These are phyloP conservation scores for Pseudocercospora eumusae DNA, from an alignment of 2,329 filamentous ascomycete species.

Conservation along the genomic window DNA sequence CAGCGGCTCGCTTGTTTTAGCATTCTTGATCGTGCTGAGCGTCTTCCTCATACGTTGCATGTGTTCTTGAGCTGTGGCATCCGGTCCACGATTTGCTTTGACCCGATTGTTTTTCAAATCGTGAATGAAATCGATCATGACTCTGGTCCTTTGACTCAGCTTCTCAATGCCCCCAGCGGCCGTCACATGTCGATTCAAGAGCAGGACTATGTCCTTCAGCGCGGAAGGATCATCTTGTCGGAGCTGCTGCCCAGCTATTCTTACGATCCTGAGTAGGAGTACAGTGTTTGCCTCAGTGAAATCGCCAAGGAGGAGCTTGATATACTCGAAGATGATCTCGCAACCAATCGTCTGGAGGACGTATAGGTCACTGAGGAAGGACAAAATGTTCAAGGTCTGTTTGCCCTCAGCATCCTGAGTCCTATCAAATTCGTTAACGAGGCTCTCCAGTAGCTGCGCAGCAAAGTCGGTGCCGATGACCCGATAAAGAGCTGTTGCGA, in stretches of 20 bases:
- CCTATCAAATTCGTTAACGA: conserved; percentile 73
- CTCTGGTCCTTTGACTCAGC: conserved; percentile 84
- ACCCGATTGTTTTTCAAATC: conserved; percentile 92
- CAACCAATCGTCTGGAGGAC: conserved; percentile 85
- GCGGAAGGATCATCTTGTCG: conserved; percentile 85
- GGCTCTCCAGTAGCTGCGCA: conserved; percentile 76
- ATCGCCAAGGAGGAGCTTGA: conserved; percentile 71
- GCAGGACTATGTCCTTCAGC: conserved; percentile 81
- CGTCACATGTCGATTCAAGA: conserved; percentile 71
- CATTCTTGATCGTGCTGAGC: conserved; percentile 71
- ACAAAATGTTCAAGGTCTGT: conserved; percentile 73
- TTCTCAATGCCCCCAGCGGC: conserved; percentile 64
- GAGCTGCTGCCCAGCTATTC: conserved; percentile 75
- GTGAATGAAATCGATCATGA: conserved; percentile 96
- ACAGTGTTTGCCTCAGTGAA: conserved; percentile 87
- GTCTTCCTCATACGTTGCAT: conserved; percentile 86
- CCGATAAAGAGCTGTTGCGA: conserved; percentile 84
- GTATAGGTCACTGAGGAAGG: conserved; percentile 83
- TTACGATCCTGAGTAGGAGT: conserved; percentile 79
- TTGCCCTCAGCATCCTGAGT: conserved; percentile 52
- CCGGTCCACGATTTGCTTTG: conserved; percentile 71
- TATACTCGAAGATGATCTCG: conserved; percentile 85
- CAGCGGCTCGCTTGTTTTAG: conserved; percentile 75
- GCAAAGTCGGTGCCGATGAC: conserved; percentile 86
- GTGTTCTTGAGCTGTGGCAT: conserved; percentile 74